Conservation (phyloP, 179 eudicot genomes). For the Silene noctiflora region DNA sequence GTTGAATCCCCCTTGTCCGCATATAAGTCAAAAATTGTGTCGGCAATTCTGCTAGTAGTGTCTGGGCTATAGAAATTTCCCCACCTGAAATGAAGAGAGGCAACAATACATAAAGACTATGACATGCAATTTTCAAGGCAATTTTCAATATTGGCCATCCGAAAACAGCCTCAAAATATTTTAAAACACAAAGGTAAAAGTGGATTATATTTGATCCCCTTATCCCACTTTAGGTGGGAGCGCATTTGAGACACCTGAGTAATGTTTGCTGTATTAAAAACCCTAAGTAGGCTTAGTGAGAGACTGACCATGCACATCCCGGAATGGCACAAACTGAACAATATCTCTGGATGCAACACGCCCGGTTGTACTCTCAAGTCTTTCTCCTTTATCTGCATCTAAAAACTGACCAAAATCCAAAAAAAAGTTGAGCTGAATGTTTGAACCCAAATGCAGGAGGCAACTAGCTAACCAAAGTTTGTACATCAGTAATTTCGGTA, state of each 20-base stretch:
- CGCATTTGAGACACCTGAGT: background rate
- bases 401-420: constrained; percentile 45
- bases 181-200: too few species aligned
- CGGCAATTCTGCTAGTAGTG: constrained; percentile 90
- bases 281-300: background rate
- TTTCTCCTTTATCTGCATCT: constrained; percentile 86
- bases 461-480: too few species aligned
- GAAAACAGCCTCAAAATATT: background rate
- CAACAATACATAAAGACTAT: background rate
- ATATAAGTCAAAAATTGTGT: constrained; percentile 82
- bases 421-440: background rate
- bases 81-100: constrained; percentile 55
- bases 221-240: too few species aligned
- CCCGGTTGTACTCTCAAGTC: constrained; percentile 82
- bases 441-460: too few species aligned
- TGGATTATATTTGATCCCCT: too few species aligned
- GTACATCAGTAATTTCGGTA: too few species aligned
- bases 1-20: constrained; percentile 69
- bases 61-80: constrained; percentile 75
- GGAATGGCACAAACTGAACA: constrained; percentile 90
- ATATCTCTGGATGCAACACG: constrained; percentile 92
- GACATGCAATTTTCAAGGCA: background rate
- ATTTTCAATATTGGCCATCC: background rate
- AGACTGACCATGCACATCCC: constrained; percentile 76
- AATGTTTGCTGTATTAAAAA: background rate